Conservation (phyloP, 495 filamentous ascomycete genomes). For the Penicillium samsonianum region DNA sequence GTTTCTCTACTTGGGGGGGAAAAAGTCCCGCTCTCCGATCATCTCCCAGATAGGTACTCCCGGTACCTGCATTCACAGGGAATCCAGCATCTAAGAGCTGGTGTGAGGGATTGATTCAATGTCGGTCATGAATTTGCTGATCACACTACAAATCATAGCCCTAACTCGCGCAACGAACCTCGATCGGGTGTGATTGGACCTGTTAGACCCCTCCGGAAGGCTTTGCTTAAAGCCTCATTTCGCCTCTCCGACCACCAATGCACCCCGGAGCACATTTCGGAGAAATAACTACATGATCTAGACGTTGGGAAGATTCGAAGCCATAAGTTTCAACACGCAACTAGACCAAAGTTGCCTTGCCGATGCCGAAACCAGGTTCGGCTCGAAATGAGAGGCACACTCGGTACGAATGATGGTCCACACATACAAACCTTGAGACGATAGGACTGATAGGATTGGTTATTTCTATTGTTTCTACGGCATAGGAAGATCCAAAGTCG, state of each 20-base stretch:
- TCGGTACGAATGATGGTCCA: not conserved
- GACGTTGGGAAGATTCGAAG: not conserved
- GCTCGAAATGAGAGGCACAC: not conserved
- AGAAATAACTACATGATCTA: not conserved
- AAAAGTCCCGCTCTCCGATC: not conserved
- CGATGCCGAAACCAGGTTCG: not conserved
- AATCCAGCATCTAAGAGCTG: not conserved
- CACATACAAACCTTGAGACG: not conserved
- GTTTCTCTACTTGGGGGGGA: not conserved
- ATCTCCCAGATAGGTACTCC: not conserved
- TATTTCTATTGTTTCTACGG: not conserved
- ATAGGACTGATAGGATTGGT: not conserved
- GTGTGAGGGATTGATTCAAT: not conserved
- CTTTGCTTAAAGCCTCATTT: not conserved
- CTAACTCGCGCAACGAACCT: not conserved
- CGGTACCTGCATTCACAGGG: conserved; percentile 3
- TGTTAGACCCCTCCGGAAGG: not conserved
- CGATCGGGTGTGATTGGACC: not conserved
- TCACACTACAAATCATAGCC: not conserved
- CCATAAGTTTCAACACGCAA: not conserved
- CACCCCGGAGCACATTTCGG: not conserved
- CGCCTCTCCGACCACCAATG: not conserved
- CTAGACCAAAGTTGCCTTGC: not conserved
- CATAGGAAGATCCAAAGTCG: not conserved
- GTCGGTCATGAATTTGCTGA: not conserved